Percentiles rank a stretch among this genome's conserved stretches.
Evolutionary conservation across 2,329 filamentous ascomycete species (phyloP).

Genomic region (Claviceps citrina): DNA sequence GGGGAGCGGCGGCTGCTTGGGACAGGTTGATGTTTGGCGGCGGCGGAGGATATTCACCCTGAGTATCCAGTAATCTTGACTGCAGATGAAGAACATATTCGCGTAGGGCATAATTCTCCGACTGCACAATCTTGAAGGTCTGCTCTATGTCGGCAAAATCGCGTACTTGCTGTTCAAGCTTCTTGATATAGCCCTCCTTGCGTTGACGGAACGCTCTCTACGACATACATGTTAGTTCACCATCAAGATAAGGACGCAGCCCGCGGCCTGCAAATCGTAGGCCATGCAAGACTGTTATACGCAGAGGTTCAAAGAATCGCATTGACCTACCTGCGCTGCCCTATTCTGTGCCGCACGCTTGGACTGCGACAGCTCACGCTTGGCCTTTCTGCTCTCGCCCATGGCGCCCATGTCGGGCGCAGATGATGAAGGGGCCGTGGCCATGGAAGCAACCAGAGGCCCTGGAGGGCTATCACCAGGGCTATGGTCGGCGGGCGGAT

Average conservation of each 20-base stretch:
- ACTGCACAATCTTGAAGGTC: conserved; percentile 63
- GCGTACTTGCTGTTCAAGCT: conserved; percentile 84
- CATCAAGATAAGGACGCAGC: neutral
- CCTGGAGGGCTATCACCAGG: conserved; percentile 15
- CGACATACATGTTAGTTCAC: neutral
- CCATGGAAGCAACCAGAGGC: conserved; percentile 14
- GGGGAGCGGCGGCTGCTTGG: conserved; percentile 11
- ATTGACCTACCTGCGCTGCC: conserved; percentile 65
- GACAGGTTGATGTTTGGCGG: conserved; percentile 63
- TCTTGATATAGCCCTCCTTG: conserved; percentile 97
- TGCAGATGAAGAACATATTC: conserved; percentile 90
- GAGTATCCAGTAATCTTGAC: conserved; percentile 65
- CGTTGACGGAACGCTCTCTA: conserved; percentile 93
- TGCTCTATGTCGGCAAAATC: conserved; percentile 63
- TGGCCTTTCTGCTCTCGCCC: conserved; percentile 55
- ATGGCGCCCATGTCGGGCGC: conserved; percentile 14
- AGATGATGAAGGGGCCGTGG: conserved; percentile 17
- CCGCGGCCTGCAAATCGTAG: no score
- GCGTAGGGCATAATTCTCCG: conserved; percentile 77
- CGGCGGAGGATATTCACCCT: conserved; percentile 70
- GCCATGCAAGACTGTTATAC: no score
- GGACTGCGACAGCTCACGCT: conserved; percentile 83
- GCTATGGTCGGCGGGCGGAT: conserved; percentile 18
- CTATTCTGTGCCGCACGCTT: conserved; percentile 95
- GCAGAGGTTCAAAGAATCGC: no score